Evolutionary conservation across 805 yeast species (phyloP).

Genomic region (Zygosaccharomyces kombuchaensis): DNA sequence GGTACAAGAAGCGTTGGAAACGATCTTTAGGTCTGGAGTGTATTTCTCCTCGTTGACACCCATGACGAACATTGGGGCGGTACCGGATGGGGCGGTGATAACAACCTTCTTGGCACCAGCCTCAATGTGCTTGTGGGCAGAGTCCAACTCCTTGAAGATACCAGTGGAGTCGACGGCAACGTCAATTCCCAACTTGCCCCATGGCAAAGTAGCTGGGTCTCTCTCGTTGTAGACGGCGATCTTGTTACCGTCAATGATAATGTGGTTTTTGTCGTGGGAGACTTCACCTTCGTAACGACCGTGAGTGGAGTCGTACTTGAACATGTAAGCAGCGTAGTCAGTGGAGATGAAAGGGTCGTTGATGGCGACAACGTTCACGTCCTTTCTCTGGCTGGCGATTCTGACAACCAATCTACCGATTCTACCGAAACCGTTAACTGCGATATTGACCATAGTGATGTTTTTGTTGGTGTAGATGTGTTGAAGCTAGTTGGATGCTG

Average conservation of each 20-base stretch:
- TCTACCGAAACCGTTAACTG: constrained; percentile 73
- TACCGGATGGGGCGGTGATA: constrained; percentile 67
- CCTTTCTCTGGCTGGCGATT: constrained; percentile 51
- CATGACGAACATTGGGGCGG: constrained; percentile 70
- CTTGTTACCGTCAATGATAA: constrained; percentile 50
- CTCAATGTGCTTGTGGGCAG: constrained; percentile 64
- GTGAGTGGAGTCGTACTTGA: constrained; percentile 72
- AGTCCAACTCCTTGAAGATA: constrained; percentile 61
- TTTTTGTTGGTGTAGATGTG: constrained; percentile 6
- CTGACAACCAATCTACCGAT: constrained; percentile 66
- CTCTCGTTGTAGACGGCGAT: constrained; percentile 56
- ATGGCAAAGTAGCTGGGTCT: constrained; percentile 65
- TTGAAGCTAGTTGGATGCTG: background rate
- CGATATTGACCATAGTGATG: constrained; percentile 39
- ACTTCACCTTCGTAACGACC: constrained; percentile 60
- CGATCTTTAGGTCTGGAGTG: constrained; percentile 52
- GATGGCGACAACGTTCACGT: constrained; percentile 57
- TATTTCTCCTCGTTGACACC: constrained; percentile 65
- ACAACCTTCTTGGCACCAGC: constrained; percentile 73
- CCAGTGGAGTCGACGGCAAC: constrained; percentile 69
- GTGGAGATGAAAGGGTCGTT: constrained; percentile 67
- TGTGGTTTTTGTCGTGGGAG: constrained; percentile 45
- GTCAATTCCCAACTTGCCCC: constrained; percentile 61
- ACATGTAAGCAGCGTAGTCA: constrained; percentile 69
- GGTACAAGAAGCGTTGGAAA: constrained; percentile 71